These are phyloP conservation scores for Vanrija sp. DNA, from an alignment of 1,284 basidiomycete genomes.

Conservation along the genomic window DNA sequence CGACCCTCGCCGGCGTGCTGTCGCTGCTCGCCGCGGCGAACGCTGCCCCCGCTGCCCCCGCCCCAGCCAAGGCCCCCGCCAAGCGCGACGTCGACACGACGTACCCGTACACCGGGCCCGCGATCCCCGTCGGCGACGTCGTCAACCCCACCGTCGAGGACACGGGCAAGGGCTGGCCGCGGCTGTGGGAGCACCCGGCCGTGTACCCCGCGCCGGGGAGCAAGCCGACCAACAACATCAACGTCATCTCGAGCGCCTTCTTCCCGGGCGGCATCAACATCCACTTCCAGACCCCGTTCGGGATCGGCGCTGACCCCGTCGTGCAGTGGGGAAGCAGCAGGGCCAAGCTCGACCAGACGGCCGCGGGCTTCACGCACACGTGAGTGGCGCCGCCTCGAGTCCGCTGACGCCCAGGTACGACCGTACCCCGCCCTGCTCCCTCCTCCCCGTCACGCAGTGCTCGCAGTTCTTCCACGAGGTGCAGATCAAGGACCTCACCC, in stretches of 20 bases:
- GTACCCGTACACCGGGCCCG: constrained; percentile 26
- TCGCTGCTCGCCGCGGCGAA: too few relatives aligned
- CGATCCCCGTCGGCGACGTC: constrained; percentile 27
- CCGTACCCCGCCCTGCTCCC: constrained; percentile 30
- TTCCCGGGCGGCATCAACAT: constrained; percentile 30
- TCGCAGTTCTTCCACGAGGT: constrained; percentile 35
- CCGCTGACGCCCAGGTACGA: constrained; percentile 15
- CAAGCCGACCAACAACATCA: constrained; percentile 36
- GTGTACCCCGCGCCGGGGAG: constrained; percentile 8
- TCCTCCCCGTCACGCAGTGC: constrained; percentile 28
- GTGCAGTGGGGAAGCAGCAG: constrained; percentile 20
- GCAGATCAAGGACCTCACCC: constrained; percentile 14
- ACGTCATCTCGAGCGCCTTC: constrained; percentile 27
- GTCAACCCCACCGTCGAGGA: constrained; percentile 24
- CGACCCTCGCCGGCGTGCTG: too few relatives aligned
- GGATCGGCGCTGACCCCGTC: constrained; percentile 21
- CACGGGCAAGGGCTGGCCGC: constrained; percentile 24
- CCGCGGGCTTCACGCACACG: constrained; percentile 19
- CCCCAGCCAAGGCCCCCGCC: too few relatives aligned
- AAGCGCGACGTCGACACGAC: constrained; percentile 16
- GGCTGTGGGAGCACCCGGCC: constrained; percentile 23
- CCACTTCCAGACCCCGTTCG: constrained; percentile 37
- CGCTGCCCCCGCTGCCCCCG: neutral
- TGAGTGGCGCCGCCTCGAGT: constrained; percentile 11
- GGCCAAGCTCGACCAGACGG: constrained; percentile 14